These are phyloP conservation scores for Dactylonectria macrodidyma DNA, from an alignment of 2,329 filamentous ascomycete genomes.

Conservation along the genomic window DNA sequence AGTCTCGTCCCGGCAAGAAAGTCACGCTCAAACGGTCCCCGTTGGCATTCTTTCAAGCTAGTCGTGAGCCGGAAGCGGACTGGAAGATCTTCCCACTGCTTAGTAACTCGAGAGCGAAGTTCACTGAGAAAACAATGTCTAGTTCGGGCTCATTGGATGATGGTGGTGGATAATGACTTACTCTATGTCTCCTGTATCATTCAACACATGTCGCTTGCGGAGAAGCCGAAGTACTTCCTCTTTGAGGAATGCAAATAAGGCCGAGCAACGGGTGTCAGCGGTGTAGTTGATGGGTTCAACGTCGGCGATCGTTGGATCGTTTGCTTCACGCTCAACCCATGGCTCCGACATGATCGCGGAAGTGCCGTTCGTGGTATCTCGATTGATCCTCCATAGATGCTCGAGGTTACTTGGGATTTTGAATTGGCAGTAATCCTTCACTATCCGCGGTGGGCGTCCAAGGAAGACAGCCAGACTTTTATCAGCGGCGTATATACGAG, in stretches of 20 bases:
- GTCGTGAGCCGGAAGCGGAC: conserved; percentile 21
- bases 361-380: no score
- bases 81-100: conserved; percentile 32
- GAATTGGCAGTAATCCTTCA: conserved; percentile 14
- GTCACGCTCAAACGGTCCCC: conserved; percentile 23
- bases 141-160: neutral
- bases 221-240: conserved; percentile 32
- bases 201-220: neutral
- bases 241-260: conserved; percentile 26
- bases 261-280: conserved; percentile 34
- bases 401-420: conserved; percentile 14
- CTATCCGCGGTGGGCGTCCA: conserved; percentile 62
- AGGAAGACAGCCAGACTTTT: conserved; percentile 57
- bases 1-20: conserved; percentile 31
- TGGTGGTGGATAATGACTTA: neutral
- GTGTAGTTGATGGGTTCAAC: conserved; percentile 25
- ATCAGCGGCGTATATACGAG: conserved; percentile 60
- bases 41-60: conserved; percentile 24
- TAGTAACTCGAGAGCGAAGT: conserved; percentile 19
- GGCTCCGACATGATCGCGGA: no score
- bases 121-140: conserved; percentile 1
- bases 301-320: neutral
- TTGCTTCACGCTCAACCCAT: no score
- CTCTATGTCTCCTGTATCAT: conserved; percentile 7
- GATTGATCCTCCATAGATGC: neutral